Conservation (phyloP, 306 rosid species). For the Cicer bijugum region DNA sequence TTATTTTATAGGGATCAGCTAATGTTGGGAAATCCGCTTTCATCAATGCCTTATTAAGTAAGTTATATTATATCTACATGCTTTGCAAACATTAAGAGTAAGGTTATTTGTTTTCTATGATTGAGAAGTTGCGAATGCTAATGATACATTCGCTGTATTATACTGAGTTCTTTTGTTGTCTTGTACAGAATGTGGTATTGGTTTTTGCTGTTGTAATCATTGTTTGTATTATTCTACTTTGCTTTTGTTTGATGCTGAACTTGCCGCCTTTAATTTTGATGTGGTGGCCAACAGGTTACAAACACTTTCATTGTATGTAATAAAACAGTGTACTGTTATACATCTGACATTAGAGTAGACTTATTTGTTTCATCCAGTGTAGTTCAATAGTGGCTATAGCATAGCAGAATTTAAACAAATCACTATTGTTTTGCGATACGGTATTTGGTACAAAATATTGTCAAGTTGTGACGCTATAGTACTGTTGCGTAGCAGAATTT, state of each 20-base stretch:
- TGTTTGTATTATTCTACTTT: conserved; percentile 34
- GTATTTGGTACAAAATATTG: too few species aligned
- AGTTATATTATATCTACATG: conserved; percentile 48
- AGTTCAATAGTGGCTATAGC: too few species aligned
- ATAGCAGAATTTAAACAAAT: too few species aligned
- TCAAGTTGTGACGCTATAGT: too few species aligned
- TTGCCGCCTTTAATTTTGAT: conserved; percentile 27
- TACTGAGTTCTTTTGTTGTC: neutral
- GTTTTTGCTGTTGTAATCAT: conserved; percentile 10
- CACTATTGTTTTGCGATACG: too few species aligned
- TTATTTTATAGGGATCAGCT: conserved; percentile 74
- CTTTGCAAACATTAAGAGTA: neutral
- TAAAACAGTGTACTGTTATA: conserved; percentile 5
- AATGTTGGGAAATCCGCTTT: conserved; percentile 99
- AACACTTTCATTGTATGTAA: conserved; percentile 20
- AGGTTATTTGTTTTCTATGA: conserved; percentile 27
- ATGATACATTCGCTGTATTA: conserved; percentile 21
- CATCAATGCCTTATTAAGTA: conserved; percentile 85
- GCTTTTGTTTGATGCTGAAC: conserved; percentile 31
- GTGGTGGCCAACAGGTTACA: neutral
- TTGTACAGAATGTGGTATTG: conserved; percentile 5
- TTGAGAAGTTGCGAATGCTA: conserved; percentile 24
- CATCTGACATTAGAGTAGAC: neutral
- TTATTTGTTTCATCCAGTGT: neutral
- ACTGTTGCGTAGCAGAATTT: too few species aligned